These are phyloP conservation scores for Wickerhamomyces chaumierensis DNA, from an alignment of 805 yeast genomes.

Conservation along the genomic window DNA sequence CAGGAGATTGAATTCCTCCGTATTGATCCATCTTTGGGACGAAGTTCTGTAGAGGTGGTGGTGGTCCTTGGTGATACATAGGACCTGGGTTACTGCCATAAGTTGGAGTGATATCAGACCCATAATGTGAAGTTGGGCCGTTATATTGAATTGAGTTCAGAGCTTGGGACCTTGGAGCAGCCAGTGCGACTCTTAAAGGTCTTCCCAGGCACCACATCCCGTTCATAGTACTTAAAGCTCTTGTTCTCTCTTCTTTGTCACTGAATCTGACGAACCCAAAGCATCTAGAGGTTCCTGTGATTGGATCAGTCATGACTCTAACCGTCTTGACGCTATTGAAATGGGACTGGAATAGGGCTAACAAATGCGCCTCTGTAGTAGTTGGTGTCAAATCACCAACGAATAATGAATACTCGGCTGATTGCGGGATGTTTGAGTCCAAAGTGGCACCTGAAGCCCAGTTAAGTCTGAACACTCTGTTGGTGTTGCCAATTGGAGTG, in stretches of 20 bases:
- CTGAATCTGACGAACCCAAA: conserved; percentile 75
- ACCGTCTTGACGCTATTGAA: conserved; percentile 66
- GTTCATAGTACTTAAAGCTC: conserved; percentile 65
- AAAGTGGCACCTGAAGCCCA: conserved; percentile 83
- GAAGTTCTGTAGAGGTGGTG: no score
- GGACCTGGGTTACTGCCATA: no score
- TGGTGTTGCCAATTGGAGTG: conserved; percentile 46
- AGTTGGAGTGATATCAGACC: no score
- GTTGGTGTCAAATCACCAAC: conserved; percentile 77
- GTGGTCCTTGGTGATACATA: no score
- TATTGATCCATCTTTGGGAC: no score
- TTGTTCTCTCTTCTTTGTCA: conserved; percentile 53
- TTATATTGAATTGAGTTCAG: background rate
- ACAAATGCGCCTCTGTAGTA: conserved; percentile 69
- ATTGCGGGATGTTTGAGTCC: conserved; percentile 55
- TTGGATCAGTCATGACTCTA: conserved; percentile 78
- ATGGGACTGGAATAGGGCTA: conserved; percentile 58
- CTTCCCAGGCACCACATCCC: conserved; percentile 76
- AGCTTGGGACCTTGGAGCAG: conserved; percentile 52
- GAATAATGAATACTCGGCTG: conserved; percentile 68
- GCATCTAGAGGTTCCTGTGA: conserved; percentile 65
- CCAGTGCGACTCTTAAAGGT: conserved; percentile 65
- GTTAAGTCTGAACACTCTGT: conserved; percentile 59
- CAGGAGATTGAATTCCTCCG: no score
- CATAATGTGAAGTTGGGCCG: no score